Evolutionary conservation across 805 yeast genomes (phyloP), one percentile per base, ranked within the genome.

Genomic region (Candida tammaniensis): DNA sequence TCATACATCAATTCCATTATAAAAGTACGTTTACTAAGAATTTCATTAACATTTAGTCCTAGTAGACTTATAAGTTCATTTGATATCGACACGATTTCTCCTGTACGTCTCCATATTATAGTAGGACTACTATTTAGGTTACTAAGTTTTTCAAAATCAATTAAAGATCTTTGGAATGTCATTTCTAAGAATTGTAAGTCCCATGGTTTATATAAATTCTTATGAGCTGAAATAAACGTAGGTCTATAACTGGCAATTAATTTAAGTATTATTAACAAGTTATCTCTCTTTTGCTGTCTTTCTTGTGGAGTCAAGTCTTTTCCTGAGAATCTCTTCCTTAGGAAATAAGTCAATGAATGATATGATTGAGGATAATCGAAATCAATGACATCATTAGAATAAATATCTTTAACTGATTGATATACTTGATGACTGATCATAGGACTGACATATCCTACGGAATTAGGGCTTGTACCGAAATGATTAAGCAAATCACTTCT

Each of bases 21-120:
- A 48, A 82, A 86, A 1, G 72, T 65, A 35, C 86, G 59, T 43
- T 77, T 74, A 5, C 79, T 66, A 2, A 83, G 50, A 7, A 84
- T 57, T 27, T 80, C 78, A 39, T 72, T 68, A 43, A 73, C 63
- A 8, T 76, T 68, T 54, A 80, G 77, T 1, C 86, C 85, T 5
- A 89, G 74, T 42, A 86, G 61, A 3, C 80, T 74, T 19, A 83
- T 74, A 49, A 86, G 76, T 48, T 85, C 93, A 43, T 80, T 78
- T 4, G 88, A 82, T 7, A 83, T 76, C 7, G 85, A 85, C 8
- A 84, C 88, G 26, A 86, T 79, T 52, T 86, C 94, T 7, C 94
- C 94, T 0, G 94, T 82, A 25, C 95, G 64, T 48, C 95, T 68
- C 95, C 95, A 86, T 43, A 85, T 80, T 12, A 84, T 78, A 3